Evolutionary conservation across 106 monocot genomes (phyloP), one percentile per base, ranked within the genome.

Genomic region (Cymbidium sinense): DNA sequence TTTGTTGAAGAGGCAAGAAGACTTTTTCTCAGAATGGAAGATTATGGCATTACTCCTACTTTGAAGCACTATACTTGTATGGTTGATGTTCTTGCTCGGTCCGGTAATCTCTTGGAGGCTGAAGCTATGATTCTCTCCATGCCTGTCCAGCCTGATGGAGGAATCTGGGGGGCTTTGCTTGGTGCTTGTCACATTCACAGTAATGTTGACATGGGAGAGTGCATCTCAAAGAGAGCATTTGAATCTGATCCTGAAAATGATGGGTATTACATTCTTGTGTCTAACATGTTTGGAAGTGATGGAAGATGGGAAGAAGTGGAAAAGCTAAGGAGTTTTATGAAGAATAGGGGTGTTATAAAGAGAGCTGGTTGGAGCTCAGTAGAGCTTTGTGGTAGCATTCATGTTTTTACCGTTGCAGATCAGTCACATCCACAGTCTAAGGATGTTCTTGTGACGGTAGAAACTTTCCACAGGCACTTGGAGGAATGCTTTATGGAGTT

Each of bases 141-240:
- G 93, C 89, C 87, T 70, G 74, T 89, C 0, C 39, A 83, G 43
- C 86, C 93, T 13, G 93, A 96, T 82, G 86, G 82, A 52, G 89
- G 80, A 64, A 91, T 93, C 21, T 96, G 96, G 93, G 93, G 91
- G 70, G 80, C 89, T 20, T 76, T 96, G 78, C 93, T 96, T 34
- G 79, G 87, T 72, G 91, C 93, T 65, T 96, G 93, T 73, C 81
- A 77, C 75, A 73, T 88, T 27, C 83, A 91, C 74, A 81, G 82
- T 65, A 81, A 93, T 70, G 52, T 88, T 23, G 89, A 93, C 34
- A 86, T 91, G 84, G 96, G 89, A 36, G 86, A 85, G 75, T 84
- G 81, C 0, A 79, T 89, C 29, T 91, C 87, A 33, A 84, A 73
- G 77, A 85, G 29, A 51, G 93, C 86, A 20, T 52, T 91, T 9